These are phyloP conservation scores for Tuber umbilicatum DNA, from an alignment of 495 filamentous ascomycete genomes.

Conservation along the genomic window DNA sequence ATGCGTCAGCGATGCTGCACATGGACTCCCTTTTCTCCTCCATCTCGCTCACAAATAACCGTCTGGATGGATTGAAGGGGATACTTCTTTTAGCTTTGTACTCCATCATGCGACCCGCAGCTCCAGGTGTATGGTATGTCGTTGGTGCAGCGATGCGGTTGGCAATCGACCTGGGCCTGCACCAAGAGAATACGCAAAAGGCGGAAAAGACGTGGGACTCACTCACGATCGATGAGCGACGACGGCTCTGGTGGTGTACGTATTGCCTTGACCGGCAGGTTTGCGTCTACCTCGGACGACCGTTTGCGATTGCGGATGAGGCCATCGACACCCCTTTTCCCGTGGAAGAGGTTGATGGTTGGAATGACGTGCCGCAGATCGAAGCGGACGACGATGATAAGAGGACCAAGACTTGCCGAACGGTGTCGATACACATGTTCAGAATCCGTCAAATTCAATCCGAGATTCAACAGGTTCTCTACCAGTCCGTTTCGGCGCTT, in stretches of 20 bases:
- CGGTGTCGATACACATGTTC: constrained; percentile 50
- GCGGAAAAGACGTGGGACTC: constrained; percentile 40
- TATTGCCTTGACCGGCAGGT: constrained; percentile 52
- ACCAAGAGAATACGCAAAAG: constrained; percentile 45
- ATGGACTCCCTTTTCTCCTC: constrained; percentile 35
- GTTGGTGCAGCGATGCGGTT: constrained; percentile 49
- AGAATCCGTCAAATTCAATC: constrained; percentile 49
- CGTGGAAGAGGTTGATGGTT: constrained; percentile 47
- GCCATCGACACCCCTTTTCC: constrained; percentile 49
- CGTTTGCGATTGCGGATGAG: constrained; percentile 50
- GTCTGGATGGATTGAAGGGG: constrained; percentile 44
- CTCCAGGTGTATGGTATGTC: constrained; percentile 52
- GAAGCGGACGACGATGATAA: constrained; percentile 41
- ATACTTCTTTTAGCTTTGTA: constrained; percentile 50
- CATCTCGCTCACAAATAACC: constrained; percentile 35
- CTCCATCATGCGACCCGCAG: constrained; percentile 49
- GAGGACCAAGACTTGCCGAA: constrained; percentile 30
- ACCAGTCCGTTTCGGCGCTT: constrained; percentile 44
- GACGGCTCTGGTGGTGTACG: constrained; percentile 51
- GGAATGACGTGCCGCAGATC: constrained; percentile 44
- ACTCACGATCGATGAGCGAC: constrained; percentile 48
- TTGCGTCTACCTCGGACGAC: constrained; percentile 49
- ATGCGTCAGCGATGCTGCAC: constrained; percentile 38
- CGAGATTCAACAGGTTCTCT: constrained; percentile 45
- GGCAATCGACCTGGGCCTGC: constrained; percentile 49